These are phyloP conservation scores for Rubia peregrina DNA, from an alignment of 305 asterid species.

Conservation along the genomic window DNA sequence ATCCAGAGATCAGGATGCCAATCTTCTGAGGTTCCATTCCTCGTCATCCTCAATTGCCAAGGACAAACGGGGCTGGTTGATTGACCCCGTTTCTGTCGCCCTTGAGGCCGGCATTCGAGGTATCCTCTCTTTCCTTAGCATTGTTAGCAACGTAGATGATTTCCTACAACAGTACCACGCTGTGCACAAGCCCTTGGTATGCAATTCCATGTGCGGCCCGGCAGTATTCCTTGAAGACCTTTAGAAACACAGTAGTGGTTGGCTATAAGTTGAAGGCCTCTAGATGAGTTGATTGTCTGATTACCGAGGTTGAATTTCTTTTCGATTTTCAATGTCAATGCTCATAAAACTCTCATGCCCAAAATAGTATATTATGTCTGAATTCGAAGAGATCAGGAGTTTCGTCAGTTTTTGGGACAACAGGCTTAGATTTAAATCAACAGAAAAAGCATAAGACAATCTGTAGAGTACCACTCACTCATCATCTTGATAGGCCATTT, in stretches of 20 bases:
- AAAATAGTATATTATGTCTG: not conserved
- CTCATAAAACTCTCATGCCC: not conserved
- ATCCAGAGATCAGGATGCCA: slow-evolving; percentile 36
- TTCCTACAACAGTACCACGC: not conserved
- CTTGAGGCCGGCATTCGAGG: slow-evolving; percentile 46
- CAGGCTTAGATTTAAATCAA: not conserved
- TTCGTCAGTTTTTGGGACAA: not conserved
- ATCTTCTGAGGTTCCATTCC: slow-evolving; percentile 44
- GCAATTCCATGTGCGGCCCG: too few species aligned
- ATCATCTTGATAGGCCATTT: not conserved
- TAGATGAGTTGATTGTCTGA: not conserved
- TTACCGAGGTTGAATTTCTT: too few species aligned
- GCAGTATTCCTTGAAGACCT: not conserved
- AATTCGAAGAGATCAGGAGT: not conserved
- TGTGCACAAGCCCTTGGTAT: slow-evolving; percentile 11
- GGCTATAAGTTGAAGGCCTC: not conserved
- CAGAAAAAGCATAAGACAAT: not conserved
- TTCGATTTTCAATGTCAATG: not conserved
- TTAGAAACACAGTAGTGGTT: not conserved
- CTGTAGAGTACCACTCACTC: not conserved
- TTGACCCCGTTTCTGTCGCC: slow-evolving; percentile 64
- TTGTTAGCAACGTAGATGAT: not conserved
- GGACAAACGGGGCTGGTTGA: slow-evolving; percentile 89
- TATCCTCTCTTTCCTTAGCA: slow-evolving; percentile 11
- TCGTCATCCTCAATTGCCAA: slow-evolving; percentile 43